phyloP scores from a whole-genome alignment of 2,329 filamentous ascomycete species.

The Tolypocladium ophioglossoides region DNA sequence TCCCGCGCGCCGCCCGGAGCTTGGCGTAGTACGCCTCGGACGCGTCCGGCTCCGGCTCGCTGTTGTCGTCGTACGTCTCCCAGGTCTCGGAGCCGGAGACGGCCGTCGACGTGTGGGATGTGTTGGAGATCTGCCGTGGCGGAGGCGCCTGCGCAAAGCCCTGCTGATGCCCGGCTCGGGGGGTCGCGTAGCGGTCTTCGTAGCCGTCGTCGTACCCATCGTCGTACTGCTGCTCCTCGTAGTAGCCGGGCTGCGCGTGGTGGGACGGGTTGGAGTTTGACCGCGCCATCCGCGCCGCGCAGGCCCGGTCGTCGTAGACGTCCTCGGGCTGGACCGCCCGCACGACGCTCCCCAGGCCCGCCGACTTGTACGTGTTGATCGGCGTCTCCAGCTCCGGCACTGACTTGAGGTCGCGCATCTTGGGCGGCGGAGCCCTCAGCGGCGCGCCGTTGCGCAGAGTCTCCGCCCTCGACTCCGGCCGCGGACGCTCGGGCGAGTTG shows the following conservation, averaged over 20 bases:
- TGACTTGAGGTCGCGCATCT: conserved; percentile 71
- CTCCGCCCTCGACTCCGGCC: conserved; percentile 31
- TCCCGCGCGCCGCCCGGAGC: conserved; percentile 55
- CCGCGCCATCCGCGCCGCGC: conserved; percentile 20
- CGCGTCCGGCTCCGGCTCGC: conserved; percentile 63
- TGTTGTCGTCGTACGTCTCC: conserved; percentile 89
- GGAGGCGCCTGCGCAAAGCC: conserved; percentile 32
- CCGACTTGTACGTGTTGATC: conserved; percentile 34
- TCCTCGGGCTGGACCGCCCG: conserved; percentile 65
- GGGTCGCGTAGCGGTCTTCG: conserved; percentile 28
- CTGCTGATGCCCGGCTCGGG: conserved; percentile 20
- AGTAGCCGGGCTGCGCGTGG: conserved; percentile 17
- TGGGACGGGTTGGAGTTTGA: conserved; percentile 30
- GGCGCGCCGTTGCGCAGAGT: conserved; percentile 45
- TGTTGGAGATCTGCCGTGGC: conserved; percentile 51
- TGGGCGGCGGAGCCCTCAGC: conserved; percentile 66
- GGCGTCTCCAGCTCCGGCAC: conserved; percentile 42
- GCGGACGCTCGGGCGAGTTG: conserved; percentile 70
- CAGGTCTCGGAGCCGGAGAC: conserved; percentile 88
- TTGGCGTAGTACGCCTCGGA: conserved; percentile 75
- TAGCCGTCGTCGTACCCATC: conserved; percentile 20
- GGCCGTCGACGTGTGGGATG: conserved; percentile 59
- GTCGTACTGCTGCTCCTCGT: conserved; percentile 20
- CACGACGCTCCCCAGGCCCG: conserved; percentile 43
- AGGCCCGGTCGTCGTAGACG: conserved; percentile 61